Conservation (phyloP, 140 eudicot species). For the Erigeron philadelphicus region DNA sequence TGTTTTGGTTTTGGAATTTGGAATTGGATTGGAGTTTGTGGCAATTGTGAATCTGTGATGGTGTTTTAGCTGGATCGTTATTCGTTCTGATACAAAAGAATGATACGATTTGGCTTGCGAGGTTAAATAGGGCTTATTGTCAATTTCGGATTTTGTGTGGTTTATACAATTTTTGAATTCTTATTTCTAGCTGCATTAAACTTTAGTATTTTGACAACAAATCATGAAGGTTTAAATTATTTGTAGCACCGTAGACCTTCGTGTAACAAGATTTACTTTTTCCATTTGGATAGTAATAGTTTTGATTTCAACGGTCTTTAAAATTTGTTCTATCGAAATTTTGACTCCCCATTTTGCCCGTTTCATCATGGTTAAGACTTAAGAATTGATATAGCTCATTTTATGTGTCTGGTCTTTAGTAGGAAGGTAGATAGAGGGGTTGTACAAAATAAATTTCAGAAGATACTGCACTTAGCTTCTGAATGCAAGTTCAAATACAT, state of each 20-base stretch:
- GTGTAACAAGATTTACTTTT: background rate
- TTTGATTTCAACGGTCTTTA: conserved; percentile 2
- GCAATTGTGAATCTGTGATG: too few relatives aligned
- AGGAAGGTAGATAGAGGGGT: background rate
- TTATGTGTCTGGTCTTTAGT: background rate
- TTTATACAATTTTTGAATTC: too few relatives aligned
- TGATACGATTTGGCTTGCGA: background rate
- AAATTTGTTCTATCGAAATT: background rate
- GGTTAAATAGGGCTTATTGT: background rate
- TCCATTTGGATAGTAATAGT: background rate
- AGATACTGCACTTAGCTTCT: background rate
- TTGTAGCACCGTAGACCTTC: background rate
- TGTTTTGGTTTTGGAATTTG: too few relatives aligned
- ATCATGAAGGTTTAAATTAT: background rate
- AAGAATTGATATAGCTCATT: background rate
- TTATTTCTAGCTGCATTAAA: too few relatives aligned
- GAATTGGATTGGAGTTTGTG: too few relatives aligned
- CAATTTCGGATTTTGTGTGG: too few relatives aligned
- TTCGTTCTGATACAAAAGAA: background rate
- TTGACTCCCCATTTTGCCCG: background rate
- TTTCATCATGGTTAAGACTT: background rate
- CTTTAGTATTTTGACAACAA: background rate
- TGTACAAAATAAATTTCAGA: background rate
- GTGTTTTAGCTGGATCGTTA: too few relatives aligned
- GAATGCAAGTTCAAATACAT: background rate